phyloP scores from a whole-genome alignment of 202 grass and related monocot genomes.

The Tripidium arundinaceum region DNA sequence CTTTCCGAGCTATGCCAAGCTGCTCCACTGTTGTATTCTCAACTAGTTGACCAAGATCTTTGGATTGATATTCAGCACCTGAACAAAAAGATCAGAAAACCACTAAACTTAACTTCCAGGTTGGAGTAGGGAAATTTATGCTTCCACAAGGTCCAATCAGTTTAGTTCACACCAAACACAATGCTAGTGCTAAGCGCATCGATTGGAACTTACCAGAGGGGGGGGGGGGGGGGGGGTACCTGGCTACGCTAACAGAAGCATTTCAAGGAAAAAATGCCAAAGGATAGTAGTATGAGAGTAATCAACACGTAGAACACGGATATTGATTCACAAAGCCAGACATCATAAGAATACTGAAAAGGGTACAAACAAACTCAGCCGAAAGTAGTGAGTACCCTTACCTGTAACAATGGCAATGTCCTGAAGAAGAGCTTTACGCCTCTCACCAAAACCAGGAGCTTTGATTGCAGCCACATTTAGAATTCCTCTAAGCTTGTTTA shows the following conservation, averaged over 20 bases:
- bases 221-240: too few relatives aligned
- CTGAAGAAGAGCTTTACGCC: slow-evolving; percentile 90
- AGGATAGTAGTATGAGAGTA: background rate
- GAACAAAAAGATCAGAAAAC: background rate
- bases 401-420: slow-evolving; percentile 94
- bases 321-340: slow-evolving; percentile 21
- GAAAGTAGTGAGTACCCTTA: slow-evolving; percentile 25
- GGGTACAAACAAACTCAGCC: background rate
- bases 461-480: slow-evolving; percentile 96
- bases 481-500: slow-evolving; percentile 90
- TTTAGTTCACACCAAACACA: background rate
- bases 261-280: background rate
- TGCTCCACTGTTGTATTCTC: slow-evolving; percentile 86
- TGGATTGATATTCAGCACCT: slow-evolving; percentile 98
- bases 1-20: slow-evolving; percentile 71
- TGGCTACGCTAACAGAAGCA: too few relatives aligned
- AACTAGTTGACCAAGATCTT: slow-evolving; percentile 76
- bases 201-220: too few relatives aligned
- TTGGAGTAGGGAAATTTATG: background rate
- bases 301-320: background rate
- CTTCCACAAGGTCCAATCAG: background rate
- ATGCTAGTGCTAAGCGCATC: background rate
- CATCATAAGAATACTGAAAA: background rate
- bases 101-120: background rate
- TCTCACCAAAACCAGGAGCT: slow-evolving; percentile 87